These are phyloP conservation scores for Auriscalpium orientale DNA, from an alignment of 768 basidiomycete genomes.

Conservation along the genomic window DNA sequence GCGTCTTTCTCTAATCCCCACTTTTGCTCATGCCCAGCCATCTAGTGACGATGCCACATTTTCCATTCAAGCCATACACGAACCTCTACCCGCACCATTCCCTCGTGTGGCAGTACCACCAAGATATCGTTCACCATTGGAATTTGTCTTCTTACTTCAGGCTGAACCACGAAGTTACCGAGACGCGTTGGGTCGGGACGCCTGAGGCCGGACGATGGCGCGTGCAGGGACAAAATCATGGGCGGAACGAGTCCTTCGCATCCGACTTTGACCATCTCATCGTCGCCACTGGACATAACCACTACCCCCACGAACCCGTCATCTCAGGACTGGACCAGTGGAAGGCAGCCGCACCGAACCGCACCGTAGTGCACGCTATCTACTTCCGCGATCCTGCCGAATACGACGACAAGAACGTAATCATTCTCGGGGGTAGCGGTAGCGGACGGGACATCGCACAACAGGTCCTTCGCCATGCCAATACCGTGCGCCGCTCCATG, in stretches of 20 bases:
- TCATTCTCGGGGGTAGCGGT: slow-evolving; percentile 42
- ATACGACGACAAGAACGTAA: slow-evolving; percentile 35
- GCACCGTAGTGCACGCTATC: slow-evolving; percentile 44
- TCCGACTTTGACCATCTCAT: slow-evolving; percentile 44
- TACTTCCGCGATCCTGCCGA: slow-evolving; percentile 42
- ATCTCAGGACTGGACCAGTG: slow-evolving; percentile 44
- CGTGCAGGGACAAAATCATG: slow-evolving; percentile 19
- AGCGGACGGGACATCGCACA: slow-evolving; percentile 41
- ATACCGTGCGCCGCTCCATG: slow-evolving; percentile 27
- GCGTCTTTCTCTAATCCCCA: neutral
- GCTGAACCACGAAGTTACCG: slow-evolving; percentile 36
- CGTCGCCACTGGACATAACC: slow-evolving; percentile 48
- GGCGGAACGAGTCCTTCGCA: slow-evolving; percentile 1
- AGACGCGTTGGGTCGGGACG: slow-evolving; percentile 38
- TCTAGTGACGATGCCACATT: slow-evolving; percentile 41
- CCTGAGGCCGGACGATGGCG: slow-evolving; percentile 36
- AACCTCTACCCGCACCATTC: slow-evolving; percentile 43
- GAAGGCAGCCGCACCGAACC: slow-evolving; percentile 26
- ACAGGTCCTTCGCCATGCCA: slow-evolving; percentile 33
- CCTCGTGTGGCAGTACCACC: slow-evolving; percentile 39
- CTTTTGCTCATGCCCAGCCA: neutral
- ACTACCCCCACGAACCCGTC: slow-evolving; percentile 39
- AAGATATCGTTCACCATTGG: slow-evolving; percentile 30
- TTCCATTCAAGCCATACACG: slow-evolving; percentile 43
- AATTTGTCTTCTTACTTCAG: slow-evolving; percentile 33